A percentile compares a stretch with the other conserved stretches of the same genome.
Evolutionary conservation across 345 rosid genomes (phyloP).

Genomic region (Aquilaria sinensis): DNA sequence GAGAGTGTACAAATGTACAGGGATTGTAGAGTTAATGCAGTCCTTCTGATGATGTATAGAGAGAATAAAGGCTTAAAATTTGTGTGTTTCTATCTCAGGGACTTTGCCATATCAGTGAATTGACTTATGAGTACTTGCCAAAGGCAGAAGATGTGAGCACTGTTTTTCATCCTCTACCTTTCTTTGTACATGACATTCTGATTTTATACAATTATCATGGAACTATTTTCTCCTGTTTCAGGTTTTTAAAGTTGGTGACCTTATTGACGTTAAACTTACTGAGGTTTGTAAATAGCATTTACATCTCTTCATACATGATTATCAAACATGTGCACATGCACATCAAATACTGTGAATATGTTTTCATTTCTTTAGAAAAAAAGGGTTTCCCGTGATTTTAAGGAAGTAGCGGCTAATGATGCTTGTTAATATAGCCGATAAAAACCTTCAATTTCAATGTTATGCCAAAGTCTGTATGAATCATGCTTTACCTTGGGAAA

Average conservation of each 20-base stretch:
- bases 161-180: not conserved
- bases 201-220: constrained; percentile 2
- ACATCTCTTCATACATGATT: constrained; percentile 5
- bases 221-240: constrained; percentile 20
- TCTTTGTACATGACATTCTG: not conserved
- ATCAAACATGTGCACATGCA: not conserved
- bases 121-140: constrained; percentile 78
- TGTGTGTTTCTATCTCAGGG: constrained; percentile 38
- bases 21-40: too few species aligned
- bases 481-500: too few species aligned
- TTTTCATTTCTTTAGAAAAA: too few species aligned
- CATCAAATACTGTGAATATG: too few species aligned
- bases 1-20: too few species aligned
- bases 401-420: too few species aligned
- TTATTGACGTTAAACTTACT: constrained; percentile 83
- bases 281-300: constrained; percentile 48
- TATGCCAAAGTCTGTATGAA: too few species aligned
- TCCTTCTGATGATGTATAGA: too few species aligned
- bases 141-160: constrained; percentile 93
- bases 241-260: constrained; percentile 90
- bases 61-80: too few species aligned
- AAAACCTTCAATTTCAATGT: too few species aligned
- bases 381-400: too few species aligned
- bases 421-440: too few species aligned
- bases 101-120: constrained; percentile 97